phyloP scores from a whole-genome alignment of 345 rosid species.

The Populus davidiana region DNA sequence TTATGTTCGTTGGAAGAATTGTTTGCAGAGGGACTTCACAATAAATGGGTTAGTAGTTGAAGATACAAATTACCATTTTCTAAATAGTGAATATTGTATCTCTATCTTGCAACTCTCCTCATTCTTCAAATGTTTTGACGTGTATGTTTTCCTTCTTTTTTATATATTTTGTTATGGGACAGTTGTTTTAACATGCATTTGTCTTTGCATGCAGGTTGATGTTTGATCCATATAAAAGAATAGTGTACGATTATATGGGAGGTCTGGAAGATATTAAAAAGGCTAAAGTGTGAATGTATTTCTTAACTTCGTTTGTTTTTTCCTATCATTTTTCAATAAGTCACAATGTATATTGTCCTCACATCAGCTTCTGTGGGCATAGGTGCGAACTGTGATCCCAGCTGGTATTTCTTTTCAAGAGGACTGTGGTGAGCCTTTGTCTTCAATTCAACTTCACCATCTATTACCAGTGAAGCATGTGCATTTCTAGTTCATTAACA shows the following conservation, averaged over 20 bases:
- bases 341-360: constrained; percentile 6
- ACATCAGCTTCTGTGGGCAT: constrained; percentile 16
- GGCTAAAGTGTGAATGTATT: constrained; percentile 86
- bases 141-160: neutral
- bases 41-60: constrained; percentile 63
- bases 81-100: neutral
- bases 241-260: constrained; percentile 81
- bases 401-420: constrained; percentile 63
- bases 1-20: constrained; percentile 69
- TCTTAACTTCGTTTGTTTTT: constrained; percentile 28
- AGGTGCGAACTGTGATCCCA: constrained; percentile 64
- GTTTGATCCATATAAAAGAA: constrained; percentile 85
- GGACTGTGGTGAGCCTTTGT: constrained; percentile 28
- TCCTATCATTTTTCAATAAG: constrained; percentile 4
- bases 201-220: constrained; percentile 58
- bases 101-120: neutral
- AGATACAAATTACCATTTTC: constrained; percentile 6
- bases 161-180: neutral
- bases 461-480: neutral
- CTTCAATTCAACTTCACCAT: neutral
- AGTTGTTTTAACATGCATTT: constrained; percentile 1
- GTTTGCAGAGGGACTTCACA: constrained; percentile 88
- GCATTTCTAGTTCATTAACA: neutral
- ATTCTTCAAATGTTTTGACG: neutral
- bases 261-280: constrained; percentile 85